Evolutionary conservation across 371 early-diverging fungal species (phyloP), one percentile per base, ranked within the genome.

Genomic region (Mucor velutinosus): DNA sequence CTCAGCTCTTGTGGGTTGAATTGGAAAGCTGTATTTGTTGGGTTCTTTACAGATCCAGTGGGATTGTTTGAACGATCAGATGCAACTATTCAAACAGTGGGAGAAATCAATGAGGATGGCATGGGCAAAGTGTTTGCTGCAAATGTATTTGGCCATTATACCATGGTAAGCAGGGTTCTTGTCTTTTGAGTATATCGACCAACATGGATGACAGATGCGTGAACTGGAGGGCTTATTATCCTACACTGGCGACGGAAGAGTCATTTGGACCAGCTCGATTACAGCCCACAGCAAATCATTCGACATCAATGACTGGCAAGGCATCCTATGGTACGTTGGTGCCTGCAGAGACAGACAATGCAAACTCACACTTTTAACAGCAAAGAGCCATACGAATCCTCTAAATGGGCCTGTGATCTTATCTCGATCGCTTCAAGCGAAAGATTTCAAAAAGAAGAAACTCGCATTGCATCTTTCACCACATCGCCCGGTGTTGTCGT

Each of bases 121-220:
- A 71, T 95, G 63, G 96, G 95, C 0, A 80, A 79, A 63, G 87
- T 88, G 12, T 92, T 96, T 82, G 90, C 91, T 21, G 87, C 91
- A 49, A 96, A 96, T 73, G 89, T 93, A 7, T 92, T 95, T 77
- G 96, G 96, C 5, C 96, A 96, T 66, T 96, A 94, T 70, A 65
- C 95, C 11, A 87, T 96, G 84, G 88, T 90, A 76, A 67, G 35
- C 23, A 21, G 7, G 14, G 3, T 7, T n/a, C n/a, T 17, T 7
- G 3, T 5, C 1, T 7, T n/a, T 30, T 4, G 8, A 7, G 32
- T 30, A n/a, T 12, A 56, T 19, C 17, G 14, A 19, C n/a, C n/a
- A 21, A n/a, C 7, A 6, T 57, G 25, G 7, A 12, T 15, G 17
- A 5, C 69, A 89, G 89, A 83, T 89, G 39, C 84, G 84, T 60